Evolutionary conservation across 176 grass and related monocot species (phyloP), one percentile per base, ranked within the genome.

Genomic region (Raddia guianensis): DNA sequence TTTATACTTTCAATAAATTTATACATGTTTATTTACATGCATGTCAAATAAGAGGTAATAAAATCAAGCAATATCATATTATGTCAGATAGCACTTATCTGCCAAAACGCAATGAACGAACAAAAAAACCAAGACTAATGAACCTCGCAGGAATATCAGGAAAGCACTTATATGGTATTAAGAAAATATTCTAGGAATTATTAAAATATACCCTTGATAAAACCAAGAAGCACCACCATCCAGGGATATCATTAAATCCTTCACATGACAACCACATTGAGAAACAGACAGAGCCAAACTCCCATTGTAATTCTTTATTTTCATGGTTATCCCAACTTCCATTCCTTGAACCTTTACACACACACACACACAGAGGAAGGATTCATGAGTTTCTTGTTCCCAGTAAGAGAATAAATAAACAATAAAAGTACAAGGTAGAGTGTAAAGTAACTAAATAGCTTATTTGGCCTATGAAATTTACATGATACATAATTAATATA

Each of bases 211-310:
- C 95, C 95, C 95, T 89, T 98, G 95, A 88, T 98, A 98, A 85
- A 98, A 87, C 95, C 95, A 98, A 87, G 95, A 98, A 43, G 95
- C 92, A 78, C 96, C 96, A 86, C 96, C 92, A 91, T 89, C 85
- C 75, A 98, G 81, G 53, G 90, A 90, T 81, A 98, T 93, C 46
- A 86, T 51, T 47, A 92, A 81, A 66, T 98, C 84, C 61, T 98
- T 80, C 73, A 98, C 88, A 54, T 88, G 85, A 71, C 96, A 98
- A 27, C 90, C 92, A 89, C 90, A 90, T 49, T 93, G 83, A 0
- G 40, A 84, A 59, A 91, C 81, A 79, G 78, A 70, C 11, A 98
- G 81, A 58, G 86, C 66, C 72, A 98, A 81, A 86, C 86, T 87
- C 61, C 96, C 92, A 84, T 93, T 93, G 18, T 79, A 75, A 77